These are phyloP conservation scores for Ottelia alismoides DNA, from an alignment of 106 monocot genomes.

Conservation along the genomic window DNA sequence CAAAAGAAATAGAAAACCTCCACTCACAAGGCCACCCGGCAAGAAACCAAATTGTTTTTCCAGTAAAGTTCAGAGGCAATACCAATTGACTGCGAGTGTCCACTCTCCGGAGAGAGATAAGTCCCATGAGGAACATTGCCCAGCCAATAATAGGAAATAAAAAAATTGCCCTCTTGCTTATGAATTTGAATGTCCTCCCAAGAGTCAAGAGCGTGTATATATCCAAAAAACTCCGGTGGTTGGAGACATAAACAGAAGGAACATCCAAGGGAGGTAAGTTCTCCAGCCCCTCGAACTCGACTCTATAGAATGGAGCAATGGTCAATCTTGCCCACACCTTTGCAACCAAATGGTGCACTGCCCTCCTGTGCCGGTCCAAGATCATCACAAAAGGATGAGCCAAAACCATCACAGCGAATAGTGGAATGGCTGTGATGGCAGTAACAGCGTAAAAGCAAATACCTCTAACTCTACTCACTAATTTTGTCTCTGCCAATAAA, in stretches of 20 bases:
- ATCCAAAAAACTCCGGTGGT: conserved; percentile 94
- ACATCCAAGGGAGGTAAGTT: conserved; percentile 49
- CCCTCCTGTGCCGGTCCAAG: conserved; percentile 70
- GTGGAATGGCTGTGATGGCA: conserved; percentile 30
- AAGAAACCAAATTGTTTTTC: no score
- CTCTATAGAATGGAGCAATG: conserved; percentile 44
- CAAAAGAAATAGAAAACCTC: no score
- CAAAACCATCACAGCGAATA: conserved; percentile 47
- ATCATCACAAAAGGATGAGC: conserved; percentile 73
- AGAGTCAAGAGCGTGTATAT: conserved; percentile 76
- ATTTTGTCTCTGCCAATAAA: no score
- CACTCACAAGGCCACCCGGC: no score
- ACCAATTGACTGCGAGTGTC: conserved; percentile 93
- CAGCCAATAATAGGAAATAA: conserved; percentile 73
- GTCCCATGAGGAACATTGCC: conserved; percentile 88
- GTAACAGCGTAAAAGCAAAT: conserved; percentile 62
- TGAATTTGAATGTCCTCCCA: conserved; percentile 83
- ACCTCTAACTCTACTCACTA: conserved; percentile 60
- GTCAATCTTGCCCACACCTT: conserved; percentile 69
- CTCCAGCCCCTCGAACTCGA: conserved; percentile 65
- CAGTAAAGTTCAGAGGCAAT: no score
- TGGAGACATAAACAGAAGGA: conserved; percentile 88
- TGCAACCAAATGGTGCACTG: conserved; percentile 54
- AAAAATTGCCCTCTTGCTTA: conserved; percentile 88
- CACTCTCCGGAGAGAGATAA: conserved; percentile 77